Conservation (phyloP, 257 asterid species). For the Solanum clarkiae region DNA sequence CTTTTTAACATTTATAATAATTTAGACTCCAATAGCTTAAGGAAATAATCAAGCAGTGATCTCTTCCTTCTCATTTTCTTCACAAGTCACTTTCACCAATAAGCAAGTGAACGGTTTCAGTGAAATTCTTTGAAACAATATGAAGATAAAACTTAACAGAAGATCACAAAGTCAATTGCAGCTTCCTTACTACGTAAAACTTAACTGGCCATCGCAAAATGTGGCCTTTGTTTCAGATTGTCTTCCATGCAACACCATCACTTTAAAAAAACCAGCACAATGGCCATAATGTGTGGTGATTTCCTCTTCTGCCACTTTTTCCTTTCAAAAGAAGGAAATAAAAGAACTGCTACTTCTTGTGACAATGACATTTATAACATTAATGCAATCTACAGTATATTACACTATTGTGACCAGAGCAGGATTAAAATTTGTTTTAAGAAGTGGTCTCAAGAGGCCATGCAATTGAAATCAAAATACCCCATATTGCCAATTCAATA, state of each 20-base stretch:
- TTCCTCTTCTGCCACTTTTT: neutral
- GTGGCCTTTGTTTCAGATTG: neutral
- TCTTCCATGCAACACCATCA: neutral
- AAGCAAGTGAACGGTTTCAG: neutral
- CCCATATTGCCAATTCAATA: neutral
- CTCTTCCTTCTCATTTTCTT: neutral
- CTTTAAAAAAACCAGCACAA: neutral
- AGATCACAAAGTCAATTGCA: neutral
- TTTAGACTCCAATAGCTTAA: neutral
- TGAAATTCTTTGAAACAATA: neutral
- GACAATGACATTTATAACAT: neutral
- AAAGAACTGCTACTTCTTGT: neutral
- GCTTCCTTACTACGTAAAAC: neutral
- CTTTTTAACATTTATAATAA: neutral
- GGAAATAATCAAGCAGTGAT: neutral
- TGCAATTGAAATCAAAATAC: neutral
- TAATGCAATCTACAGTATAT: neutral
- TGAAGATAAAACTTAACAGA: neutral
- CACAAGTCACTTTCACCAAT: neutral
- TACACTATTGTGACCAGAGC: neutral
- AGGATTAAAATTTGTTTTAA: neutral
- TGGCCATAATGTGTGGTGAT: neutral
- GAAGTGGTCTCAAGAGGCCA: neutral
- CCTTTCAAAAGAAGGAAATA: neutral
- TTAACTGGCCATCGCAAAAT: neutral